Base-by-base conservation (phyloP, 768 basidiomycete genomes). In the Tricholoma matsutake region DNA sequence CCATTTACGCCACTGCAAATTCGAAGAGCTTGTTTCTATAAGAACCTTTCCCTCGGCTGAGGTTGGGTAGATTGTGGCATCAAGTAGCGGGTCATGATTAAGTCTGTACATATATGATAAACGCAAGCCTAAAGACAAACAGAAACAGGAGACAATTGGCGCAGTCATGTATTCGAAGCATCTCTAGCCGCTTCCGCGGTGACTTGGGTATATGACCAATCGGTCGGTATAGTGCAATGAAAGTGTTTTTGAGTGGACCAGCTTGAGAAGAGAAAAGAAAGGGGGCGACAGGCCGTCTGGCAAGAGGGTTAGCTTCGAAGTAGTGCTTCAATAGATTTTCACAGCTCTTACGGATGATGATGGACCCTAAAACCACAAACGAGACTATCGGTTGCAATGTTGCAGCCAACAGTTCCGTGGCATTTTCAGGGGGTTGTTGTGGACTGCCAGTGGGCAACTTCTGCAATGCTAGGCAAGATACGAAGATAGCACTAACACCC, bases 401-500 rank as follows among this genome's bases (percentile, higher is more conserved):
- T 4, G 83, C 81, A 0, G 88, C 83, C n/a, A 98, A 80, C 14
- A 88, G 65, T 63, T 97, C 92, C 52, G 85, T 78, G 65, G 91
- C 87, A 45, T 81, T 82, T 57, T 78, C 74, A 0, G 92, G 89
- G 0, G 92, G 89, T 57, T 75, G 70, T 2, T 76, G 71, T 1
- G 89, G 85, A 9, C 66, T 68, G n/a, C n/a, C n/a, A n/a, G n/a
- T n/a, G 5, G 88, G 84, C 0, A 95, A 77, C 55, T 81, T 83
- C 22, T 81, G 80, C 8, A 86, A 70, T 3, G 93, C 91, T 28
- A 94, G 73, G 0, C 86, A 87, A 9, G 89, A 86, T 58, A 98
- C 88, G 72, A 98, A 99, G 49, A 98, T 79, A 6, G 96, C 90
- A 0, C 89, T 87, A 22, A 97, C 94, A 56, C 96, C 96, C 91